phyloP scores from a whole-genome alignment of 345 rosid genomes.

The Geranium rotundifolium region DNA sequence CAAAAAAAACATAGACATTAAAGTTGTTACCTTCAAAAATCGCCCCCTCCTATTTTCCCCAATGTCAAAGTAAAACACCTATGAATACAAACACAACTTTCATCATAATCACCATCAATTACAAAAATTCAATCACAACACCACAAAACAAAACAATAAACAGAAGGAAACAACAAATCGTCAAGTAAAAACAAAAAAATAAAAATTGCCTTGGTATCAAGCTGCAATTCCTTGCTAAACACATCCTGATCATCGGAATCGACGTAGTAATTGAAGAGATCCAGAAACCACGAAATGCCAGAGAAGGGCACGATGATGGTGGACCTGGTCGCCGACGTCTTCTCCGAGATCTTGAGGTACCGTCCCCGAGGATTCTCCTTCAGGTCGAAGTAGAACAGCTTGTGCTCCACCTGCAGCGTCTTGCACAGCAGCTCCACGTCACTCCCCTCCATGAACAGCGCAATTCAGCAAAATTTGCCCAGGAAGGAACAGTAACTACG shows the following conservation, averaged over 20 bases:
- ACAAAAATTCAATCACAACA: not conserved
- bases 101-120: not conserved
- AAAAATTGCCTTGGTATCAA: conserved; percentile 64
- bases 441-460: conserved; percentile 20
- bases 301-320: conserved; percentile 95
- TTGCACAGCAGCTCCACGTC: conserved; percentile 93
- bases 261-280: conserved; percentile 94
- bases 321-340: conserved; percentile 97
- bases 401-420: conserved; percentile 93
- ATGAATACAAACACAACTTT: conserved; percentile 4
- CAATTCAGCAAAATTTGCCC: not conserved
- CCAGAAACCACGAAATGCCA: conserved; percentile 96
- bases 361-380: conserved; percentile 95
- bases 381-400: conserved; percentile 94
- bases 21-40: conserved; percentile 61
- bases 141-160: not conserved
- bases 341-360: conserved; percentile 91
- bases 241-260: conserved; percentile 80
- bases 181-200: not conserved
- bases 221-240: conserved; percentile 92
- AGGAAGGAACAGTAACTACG: too few species aligned
- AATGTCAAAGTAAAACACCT: conserved; percentile 94
- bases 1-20: not conserved
- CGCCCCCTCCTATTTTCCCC: conserved; percentile 96
- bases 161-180: not conserved